Evolutionary conservation across 768 basidiomycete genomes (phyloP).

Genomic region (Boletus edulis): DNA sequence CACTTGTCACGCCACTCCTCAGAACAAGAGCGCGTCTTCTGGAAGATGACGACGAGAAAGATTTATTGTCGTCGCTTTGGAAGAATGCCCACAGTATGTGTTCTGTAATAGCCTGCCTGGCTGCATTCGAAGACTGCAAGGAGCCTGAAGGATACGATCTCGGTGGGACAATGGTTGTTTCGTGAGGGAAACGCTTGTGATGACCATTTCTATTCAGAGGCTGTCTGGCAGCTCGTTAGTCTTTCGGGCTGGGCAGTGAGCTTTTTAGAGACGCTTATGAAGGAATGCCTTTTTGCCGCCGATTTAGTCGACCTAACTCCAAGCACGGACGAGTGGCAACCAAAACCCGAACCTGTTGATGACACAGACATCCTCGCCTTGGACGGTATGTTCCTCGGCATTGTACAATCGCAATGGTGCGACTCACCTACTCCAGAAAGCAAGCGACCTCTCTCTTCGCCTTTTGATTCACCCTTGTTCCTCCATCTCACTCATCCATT

Average conservation of each 20-base stretch:
- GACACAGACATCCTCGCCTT: conserved; percentile 21
- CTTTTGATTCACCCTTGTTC: conserved; percentile 41
- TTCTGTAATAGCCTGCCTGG: conserved; percentile 56
- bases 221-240: conserved; percentile 70
- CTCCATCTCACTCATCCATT: conserved; percentile 65
- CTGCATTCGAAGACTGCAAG: conserved; percentile 65
- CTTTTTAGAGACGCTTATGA: conserved; percentile 62
- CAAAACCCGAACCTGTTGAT: conserved; percentile 29
- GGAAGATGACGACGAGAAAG: conserved; percentile 35
- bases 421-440: conserved; percentile 26
- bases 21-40: conserved; percentile 34
- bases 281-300: conserved; percentile 42
- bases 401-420: conserved; percentile 41
- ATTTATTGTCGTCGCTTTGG: conserved; percentile 48
- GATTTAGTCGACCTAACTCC: conserved; percentile 22
- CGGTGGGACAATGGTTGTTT: conserved; percentile 36
- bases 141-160: conserved; percentile 63
- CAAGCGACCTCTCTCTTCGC: conserved; percentile 14
- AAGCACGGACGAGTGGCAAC: conserved; percentile 8
- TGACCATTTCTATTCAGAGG: conserved; percentile 41
- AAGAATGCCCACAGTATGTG: conserved; percentile 64
- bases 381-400: conserved; percentile 23
- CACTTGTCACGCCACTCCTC: conserved; percentile 5
- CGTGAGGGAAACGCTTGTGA: neutral
- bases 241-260: conserved; percentile 59